Evolutionary conservation across 345 rosid species (phyloP).

Genomic region (Eutrema japonicum): DNA sequence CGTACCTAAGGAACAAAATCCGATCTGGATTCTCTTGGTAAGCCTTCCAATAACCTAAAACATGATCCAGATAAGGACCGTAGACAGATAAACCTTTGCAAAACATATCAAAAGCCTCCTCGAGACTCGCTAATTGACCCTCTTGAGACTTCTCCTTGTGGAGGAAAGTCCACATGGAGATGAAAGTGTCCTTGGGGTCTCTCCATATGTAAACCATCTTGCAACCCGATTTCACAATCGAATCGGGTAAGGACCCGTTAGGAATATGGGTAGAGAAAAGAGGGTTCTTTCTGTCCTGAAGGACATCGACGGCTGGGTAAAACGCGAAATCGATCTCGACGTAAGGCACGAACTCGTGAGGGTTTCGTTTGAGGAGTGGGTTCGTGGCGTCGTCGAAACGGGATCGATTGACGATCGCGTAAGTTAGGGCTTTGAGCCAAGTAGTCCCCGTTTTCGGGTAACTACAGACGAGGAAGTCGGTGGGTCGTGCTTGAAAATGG

Average conservation of each 20-base stretch:
- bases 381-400: slow-evolving; percentile 27
- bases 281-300: slow-evolving; percentile 36
- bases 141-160: slow-evolving; percentile 48
- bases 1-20: slow-evolving; percentile 44
- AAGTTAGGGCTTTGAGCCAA: slow-evolving; percentile 50
- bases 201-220: slow-evolving; percentile 49
- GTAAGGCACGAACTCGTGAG: slow-evolving; percentile 50
- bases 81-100: slow-evolving; percentile 46
- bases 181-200: slow-evolving; percentile 47
- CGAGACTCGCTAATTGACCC: slow-evolving; percentile 42
- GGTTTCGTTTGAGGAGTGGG: slow-evolving; percentile 40
- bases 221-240: slow-evolving; percentile 38
- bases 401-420: slow-evolving; percentile 40
- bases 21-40: slow-evolving; percentile 38
- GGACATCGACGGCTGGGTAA: slow-evolving; percentile 42
- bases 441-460: slow-evolving; percentile 50
- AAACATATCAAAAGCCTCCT: slow-evolving; percentile 43
- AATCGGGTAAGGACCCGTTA: slow-evolving; percentile 37
- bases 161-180: slow-evolving; percentile 48
- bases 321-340: slow-evolving; percentile 49
- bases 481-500: slow-evolving; percentile 43
- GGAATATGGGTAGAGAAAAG: slow-evolving; percentile 49
- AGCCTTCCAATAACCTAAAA: slow-evolving; percentile 45
- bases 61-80: slow-evolving; percentile 50
- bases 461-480: slow-evolving; percentile 46